phyloP scores from a whole-genome alignment of 2,329 filamentous ascomycete species.

The Fusarium anthophilum region DNA sequence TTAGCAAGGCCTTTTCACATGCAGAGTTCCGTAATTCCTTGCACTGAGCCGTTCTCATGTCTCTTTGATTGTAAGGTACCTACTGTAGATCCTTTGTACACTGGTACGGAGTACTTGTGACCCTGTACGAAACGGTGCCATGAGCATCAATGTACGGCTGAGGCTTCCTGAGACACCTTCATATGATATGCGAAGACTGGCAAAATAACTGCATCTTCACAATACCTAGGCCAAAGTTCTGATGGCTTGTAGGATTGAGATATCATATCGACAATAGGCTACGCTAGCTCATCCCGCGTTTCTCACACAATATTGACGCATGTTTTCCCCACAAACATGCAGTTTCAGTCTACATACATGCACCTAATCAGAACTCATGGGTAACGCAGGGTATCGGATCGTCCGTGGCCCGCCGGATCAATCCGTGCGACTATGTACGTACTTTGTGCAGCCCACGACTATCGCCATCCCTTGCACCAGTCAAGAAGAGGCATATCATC shows the following conservation, averaged over 20 bases:
- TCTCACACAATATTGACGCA: not conserved
- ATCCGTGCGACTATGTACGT: not conserved
- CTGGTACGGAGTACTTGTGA: not conserved
- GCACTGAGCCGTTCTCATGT: not conserved
- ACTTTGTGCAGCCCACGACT: constrained; percentile 9
- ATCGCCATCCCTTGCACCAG: constrained; percentile 9
- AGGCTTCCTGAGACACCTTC: not conserved
- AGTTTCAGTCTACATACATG: not conserved
- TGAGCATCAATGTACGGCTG: not conserved
- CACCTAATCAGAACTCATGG: constrained; percentile 1
- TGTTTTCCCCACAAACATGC: not conserved
- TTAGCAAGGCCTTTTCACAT: not conserved
- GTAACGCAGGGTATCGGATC: constrained; percentile 21
- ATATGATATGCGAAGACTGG: too few species aligned
- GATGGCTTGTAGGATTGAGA: not conserved
- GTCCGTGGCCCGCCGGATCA: constrained; percentile 22
- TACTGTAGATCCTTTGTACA: not conserved
- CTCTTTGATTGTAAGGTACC: not conserved
- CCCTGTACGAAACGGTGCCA: not conserved
- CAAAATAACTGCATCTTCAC: not conserved
- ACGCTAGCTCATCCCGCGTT: not conserved
- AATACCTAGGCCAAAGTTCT: not conserved
- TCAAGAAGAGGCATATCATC: not conserved
- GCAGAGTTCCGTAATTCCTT: not conserved
- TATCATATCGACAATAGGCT: not conserved